Evolutionary conservation across 2,329 filamentous ascomycete genomes (phyloP).

Genomic region (Sporothrix globosa): DNA sequence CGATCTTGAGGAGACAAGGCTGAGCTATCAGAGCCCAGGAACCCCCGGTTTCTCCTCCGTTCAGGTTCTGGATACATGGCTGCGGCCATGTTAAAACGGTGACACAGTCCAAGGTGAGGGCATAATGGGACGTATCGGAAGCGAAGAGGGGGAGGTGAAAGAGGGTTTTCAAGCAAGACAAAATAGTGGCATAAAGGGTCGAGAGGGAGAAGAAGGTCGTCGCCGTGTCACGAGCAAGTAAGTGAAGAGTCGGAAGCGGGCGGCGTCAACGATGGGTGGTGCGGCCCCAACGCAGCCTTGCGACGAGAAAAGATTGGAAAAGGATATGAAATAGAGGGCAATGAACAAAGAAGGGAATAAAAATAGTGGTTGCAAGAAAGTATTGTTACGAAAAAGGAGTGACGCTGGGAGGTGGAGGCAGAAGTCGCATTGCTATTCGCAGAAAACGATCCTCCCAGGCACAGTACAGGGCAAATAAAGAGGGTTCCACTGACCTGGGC

Average conservation of each 20-base stretch:
- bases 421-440: not conserved
- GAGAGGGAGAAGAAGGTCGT: too few relatives aligned
- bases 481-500: constrained; percentile 31
- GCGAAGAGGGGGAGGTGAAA: not conserved
- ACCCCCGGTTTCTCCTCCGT: constrained; percentile 52
- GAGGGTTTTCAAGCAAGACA: too few relatives aligned
- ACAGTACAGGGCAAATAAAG: constrained; percentile 20
- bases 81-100: constrained; percentile 30
- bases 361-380: not conserved
- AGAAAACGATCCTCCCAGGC: constrained; percentile 21
- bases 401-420: constrained; percentile 9
- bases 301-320: not conserved
- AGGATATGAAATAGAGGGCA: not conserved
- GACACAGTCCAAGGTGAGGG: not conserved
- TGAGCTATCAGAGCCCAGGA: constrained; percentile 55
- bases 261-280: constrained; percentile 1
- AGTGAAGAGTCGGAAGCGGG: not conserved
- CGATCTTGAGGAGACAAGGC: constrained; percentile 54
- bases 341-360: not conserved
- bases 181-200: too few relatives aligned
- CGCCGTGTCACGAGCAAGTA: not conserved
- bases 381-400: constrained; percentile 11
- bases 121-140: constrained; percentile 3
- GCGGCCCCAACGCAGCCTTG: constrained; percentile 23
- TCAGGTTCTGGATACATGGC: constrained; percentile 45